These are phyloP conservation scores for Russula abietina DNA, from an alignment of 768 basidiomycete species.

Conservation along the genomic window DNA sequence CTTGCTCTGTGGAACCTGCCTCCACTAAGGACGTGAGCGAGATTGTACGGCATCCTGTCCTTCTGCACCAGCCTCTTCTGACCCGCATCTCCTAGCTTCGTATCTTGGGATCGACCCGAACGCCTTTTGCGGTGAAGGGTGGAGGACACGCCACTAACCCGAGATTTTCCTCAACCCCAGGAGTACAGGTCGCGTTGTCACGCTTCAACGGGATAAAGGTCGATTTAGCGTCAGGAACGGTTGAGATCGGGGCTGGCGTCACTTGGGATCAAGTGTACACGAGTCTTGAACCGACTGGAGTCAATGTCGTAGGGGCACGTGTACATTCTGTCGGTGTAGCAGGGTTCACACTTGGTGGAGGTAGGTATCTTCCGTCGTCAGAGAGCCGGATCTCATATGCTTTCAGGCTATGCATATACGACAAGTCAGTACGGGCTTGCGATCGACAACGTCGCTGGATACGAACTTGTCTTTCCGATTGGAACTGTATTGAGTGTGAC, in stretches of 20 bases:
- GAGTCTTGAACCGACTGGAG: no score
- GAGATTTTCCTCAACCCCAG: not conserved
- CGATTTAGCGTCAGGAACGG: not conserved
- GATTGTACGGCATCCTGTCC: no score
- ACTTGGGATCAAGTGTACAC: not conserved
- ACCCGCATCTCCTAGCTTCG: no score
- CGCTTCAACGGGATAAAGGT: not conserved
- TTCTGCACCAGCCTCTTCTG: no score
- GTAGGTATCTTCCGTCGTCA: conserved; percentile 1
- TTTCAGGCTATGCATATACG: conserved; percentile 30
- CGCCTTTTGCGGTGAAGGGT: not conserved
- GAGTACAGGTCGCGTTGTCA: not conserved
- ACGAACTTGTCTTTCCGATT: conserved; percentile 29
- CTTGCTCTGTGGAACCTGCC: no score
- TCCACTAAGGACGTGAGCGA: no score
- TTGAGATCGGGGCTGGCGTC: conserved; percentile 1
- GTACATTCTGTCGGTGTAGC: conserved; percentile 25
- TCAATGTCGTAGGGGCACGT: not conserved
- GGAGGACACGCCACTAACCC: not conserved
- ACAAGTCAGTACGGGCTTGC: conserved; percentile 32
- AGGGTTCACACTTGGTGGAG: conserved; percentile 27
- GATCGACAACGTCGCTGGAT: conserved; percentile 32
- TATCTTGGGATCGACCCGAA: not conserved
- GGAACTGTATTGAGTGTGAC: no score
- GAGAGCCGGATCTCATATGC: not conserved